Evolutionary conservation across 108 stramenopile genomes (phyloP), one percentile per base, ranked within the genome.

Genomic region (Fistulifera solaris): DNA sequence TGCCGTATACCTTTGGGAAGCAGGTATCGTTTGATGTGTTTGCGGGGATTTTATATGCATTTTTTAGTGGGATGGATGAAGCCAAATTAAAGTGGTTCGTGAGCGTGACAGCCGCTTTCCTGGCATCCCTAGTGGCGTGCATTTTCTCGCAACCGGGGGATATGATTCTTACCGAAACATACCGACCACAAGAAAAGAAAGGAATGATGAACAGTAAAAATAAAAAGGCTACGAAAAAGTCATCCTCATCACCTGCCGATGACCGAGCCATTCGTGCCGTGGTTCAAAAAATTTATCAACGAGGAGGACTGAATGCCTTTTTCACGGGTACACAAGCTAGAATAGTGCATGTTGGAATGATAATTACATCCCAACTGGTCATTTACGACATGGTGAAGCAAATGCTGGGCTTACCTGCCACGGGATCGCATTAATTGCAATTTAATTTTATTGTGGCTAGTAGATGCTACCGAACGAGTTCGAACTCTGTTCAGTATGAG

Each of bases 1-100:
- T 95, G 27, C 96, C 96, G 8, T 97, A 97, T 68, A 97, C 96
- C 15, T 83, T 94, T 65, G 91, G 83, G 40, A 94, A 96, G 71
- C 92, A 94, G 51, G 87, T 88, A 16, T 77, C 80, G 5, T 93
- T 93, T 63, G 90, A 93, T 63, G 52, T 88, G 4, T 68, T 93
- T 43, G 87, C 90, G 15, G 66, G 63, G 26, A 64, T 76, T 19
- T 23, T 59, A 1, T 59, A 59, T 46, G 43, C 50, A 8, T 57
- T 58, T 21, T 38, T 31, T 2, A 16, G 19, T 8, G 19, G 16
- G 3, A 11, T 48, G 27, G 28, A 12, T 17, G 58, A 31, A 1
- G 17, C 27, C 27, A 26, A 48, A 17, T 44, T 73, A 12, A 83
- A 91, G 65, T 84, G 76, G 74, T 25, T 76, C 39, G 83, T 92